A percentile compares a stretch with the other conserved stretches of the same genome.
phyloP scores from a whole-genome alignment of 2,329 filamentous ascomycete genomes.

The Cladophialophora chaetospira region DNA sequence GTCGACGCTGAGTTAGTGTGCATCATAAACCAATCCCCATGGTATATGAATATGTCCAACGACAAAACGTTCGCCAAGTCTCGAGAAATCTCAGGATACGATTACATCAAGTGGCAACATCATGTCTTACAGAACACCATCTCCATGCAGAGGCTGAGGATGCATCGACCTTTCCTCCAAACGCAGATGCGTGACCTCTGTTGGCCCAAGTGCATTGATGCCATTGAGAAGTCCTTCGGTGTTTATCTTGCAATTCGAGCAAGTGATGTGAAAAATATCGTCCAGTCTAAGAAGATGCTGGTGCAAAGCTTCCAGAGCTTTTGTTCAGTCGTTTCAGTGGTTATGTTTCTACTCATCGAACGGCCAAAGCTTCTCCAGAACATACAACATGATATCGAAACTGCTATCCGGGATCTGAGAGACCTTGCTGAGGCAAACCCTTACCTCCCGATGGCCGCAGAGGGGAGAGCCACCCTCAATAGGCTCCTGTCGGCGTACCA shows the following conservation, averaged over 20 bases:
- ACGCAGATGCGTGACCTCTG: slow-evolving; percentile 26
- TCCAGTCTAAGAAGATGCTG: slow-evolving; percentile 32
- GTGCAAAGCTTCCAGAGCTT: slow-evolving; percentile 35
- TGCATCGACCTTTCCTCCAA: slow-evolving; percentile 35
- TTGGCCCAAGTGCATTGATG: slow-evolving; percentile 17
- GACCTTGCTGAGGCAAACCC: slow-evolving; percentile 22
- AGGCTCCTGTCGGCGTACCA: slow-evolving; percentile 36
- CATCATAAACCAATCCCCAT: slow-evolving; percentile 32
- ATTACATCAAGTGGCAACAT: slow-evolving; percentile 35
- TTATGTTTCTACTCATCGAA: slow-evolving; percentile 36
- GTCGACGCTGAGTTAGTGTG: slow-evolving; percentile 33
- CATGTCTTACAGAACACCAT: slow-evolving; percentile 35
- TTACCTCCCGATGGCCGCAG: slow-evolving; percentile 29
- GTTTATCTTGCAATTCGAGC: slow-evolving; percentile 35
- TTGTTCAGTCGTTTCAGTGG: slow-evolving; percentile 36
- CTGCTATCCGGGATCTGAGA: slow-evolving; percentile 35
- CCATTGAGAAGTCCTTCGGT: slow-evolving; percentile 34
- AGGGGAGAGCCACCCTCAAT: slow-evolving; percentile 32
- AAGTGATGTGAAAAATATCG: slow-evolving; percentile 29
- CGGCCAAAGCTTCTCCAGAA: slow-evolving; percentile 10
- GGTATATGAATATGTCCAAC: slow-evolving; percentile 32
- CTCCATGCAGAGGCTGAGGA: slow-evolving; percentile 35
- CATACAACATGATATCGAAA: slow-evolving; percentile 33
- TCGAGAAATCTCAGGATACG: slow-evolving; percentile 19
- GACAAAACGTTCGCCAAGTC: slow-evolving; percentile 11